Base-by-base conservation (phyloP, 306 rosid species). In the Vigna trinervia region DNA sequence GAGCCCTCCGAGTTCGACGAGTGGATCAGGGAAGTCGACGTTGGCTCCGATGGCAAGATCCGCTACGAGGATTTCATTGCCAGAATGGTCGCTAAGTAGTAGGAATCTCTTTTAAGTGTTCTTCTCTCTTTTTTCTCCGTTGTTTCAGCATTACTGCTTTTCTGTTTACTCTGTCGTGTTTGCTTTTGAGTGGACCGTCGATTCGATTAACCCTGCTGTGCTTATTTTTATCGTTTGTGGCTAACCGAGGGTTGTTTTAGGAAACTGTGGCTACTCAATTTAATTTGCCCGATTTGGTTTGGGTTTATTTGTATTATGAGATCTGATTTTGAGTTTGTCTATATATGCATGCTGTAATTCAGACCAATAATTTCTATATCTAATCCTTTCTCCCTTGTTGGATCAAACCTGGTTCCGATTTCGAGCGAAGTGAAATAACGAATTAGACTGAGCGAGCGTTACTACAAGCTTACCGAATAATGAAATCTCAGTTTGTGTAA, bases 1-100 rank as follows among this genome's bases (percentile, higher is more conserved):
- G 98, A 94, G 80, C 96, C 97, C 0, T 76, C 96, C 46, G 98
- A 94, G 89, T 94, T 94, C 48, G 98, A 94, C 61, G 98, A 94
- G 89, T 94, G 98, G 98, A 92, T 94, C 92, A 84, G 90, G 69
- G 98, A 94, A 87, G 98, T 94, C 45, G 97, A 92, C 69, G 98
- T 94, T 14, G 90, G 91, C 20, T 75, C 92, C 51, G 97, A 95
- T 71, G 99, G 97, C 28, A 90, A 87, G 92, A 95, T 95, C 92
- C 91, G 93, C 69, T 95, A 95, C 83, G 99, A 92, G 73, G 99
- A 95, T 63, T 95, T 95, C 90, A 95, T 95, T 50, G 93, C 94
- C 61, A 82, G 97, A 87, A 95, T 92, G 99, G 91, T 95, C 32
- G 99, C 99, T 74, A 95, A 92, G 92, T 95, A 90, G 90, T 60